Evolutionary conservation across 805 yeast species (phyloP).

Genomic region (Pichia pseudocactophila): DNA sequence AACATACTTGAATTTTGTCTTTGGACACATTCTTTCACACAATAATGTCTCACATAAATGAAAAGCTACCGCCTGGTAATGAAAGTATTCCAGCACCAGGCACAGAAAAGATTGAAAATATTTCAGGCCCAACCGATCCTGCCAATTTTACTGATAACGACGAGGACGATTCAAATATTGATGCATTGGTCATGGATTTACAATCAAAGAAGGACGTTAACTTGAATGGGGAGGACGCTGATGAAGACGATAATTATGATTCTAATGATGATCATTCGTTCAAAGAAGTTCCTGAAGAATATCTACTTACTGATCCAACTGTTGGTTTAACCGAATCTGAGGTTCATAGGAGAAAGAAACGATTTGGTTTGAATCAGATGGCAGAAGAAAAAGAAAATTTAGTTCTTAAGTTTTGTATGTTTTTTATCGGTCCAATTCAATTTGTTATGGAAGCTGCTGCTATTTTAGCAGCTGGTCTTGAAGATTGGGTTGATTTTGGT

Average conservation of each 20-base stretch:
- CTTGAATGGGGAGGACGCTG: conserved; percentile 41
- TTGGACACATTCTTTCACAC: too few relatives aligned
- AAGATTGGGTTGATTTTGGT: conserved; percentile 97
- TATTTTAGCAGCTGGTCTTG: conserved; percentile 85
- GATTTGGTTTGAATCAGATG: conserved; percentile 84
- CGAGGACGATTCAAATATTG: conserved; percentile 49
- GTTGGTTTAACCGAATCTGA: conserved; percentile 70
- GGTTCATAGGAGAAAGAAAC: conserved; percentile 74
- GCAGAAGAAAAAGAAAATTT: conserved; percentile 77
- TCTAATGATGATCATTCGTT: conserved; percentile 40
- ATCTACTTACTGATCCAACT: conserved; percentile 71
- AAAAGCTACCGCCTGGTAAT: too few relatives aligned
- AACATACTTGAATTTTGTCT: too few relatives aligned
- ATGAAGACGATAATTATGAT: conserved; percentile 27
- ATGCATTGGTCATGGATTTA: conserved; percentile 66
- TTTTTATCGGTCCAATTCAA: conserved; percentile 90
- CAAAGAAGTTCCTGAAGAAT: conserved; percentile 76
- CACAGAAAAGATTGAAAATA: background rate
- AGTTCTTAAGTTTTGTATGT: conserved; percentile 68
- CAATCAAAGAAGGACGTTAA: conserved; percentile 50
- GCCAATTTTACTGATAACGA: conserved; percentile 20
- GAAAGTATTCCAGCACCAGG: too few relatives aligned
- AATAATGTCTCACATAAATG: too few relatives aligned
- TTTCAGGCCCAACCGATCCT: conserved; percentile 23
- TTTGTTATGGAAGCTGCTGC: conserved; percentile 97